Base-by-base conservation (phyloP, 768 basidiomycete genomes). In the Botryobasidium botryosum region DNA sequence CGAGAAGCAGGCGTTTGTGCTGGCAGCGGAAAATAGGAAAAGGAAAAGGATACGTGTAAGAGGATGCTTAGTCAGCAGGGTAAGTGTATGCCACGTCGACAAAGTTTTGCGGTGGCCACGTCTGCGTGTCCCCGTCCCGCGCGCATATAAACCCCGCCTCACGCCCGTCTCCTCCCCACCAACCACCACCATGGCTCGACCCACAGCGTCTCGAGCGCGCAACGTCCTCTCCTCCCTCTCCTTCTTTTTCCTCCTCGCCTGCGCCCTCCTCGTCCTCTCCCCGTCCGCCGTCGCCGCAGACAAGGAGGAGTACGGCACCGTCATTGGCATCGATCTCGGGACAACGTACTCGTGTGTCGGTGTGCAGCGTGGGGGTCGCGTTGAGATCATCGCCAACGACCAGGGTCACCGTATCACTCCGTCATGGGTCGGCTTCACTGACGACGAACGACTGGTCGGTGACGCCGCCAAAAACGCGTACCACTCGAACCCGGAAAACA, bases 401-500 rank as follows among this genome's bases (percentile, higher is more conserved):
- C 82, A 84, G 58, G 82, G 82, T 61, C 77, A 84, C 62, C 80
- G 83, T 61, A 86, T 85, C 65, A 86, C 83, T 26, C 83, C 83
- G 27, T 85, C 83, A 53, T 86, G 82, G 82, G 82, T 84, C 50
- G 64, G 69, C 56, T 85, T 85, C 60, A 71, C 72, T 45, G 78
- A 82, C 5, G 82, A 86, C 0, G 82, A 85, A 60, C 72, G 82
- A 59, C 68, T 79, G 73, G 83, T 99, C 56, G 92, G 94, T 56
- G 92, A 99, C 61, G 72, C 77, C 48, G 92, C 92, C 35, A 99
- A 99, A 68, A 97, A 99, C 59, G 87, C 88, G 25, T 87, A 77
- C 66, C 78, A 86, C 62, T 70, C 81, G 36, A 87, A 97, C 65
- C 87, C 92, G 17, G 55, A 71, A 53, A 97, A 97, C 66, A 94